These are phyloP conservation scores for Gymnopilus junonius DNA, from an alignment of 768 basidiomycete species.

Conservation along the genomic window DNA sequence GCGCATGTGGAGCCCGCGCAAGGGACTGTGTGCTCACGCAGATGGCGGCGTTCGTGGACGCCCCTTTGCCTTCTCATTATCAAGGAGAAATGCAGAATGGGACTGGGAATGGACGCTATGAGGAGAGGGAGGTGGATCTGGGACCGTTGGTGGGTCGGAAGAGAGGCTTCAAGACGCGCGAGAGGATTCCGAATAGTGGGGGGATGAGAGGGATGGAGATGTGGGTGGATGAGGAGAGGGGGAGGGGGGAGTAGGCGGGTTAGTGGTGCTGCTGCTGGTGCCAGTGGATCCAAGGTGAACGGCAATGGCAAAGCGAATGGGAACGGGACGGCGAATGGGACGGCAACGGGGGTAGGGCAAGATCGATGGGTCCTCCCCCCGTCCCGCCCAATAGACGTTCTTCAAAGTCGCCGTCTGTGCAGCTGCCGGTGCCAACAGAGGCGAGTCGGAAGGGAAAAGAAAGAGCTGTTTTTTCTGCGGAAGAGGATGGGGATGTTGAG, in stretches of 20 bases:
- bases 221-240: constrained; percentile 19
- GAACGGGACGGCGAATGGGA: background rate
- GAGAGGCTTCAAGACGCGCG: constrained; percentile 66
- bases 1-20: constrained; percentile 69
- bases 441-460: constrained; percentile 23
- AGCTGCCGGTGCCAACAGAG: background rate
- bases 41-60: constrained; percentile 66
- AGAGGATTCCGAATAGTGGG: constrained; percentile 57
- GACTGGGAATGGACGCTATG: no score
- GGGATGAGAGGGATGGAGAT: constrained; percentile 51
- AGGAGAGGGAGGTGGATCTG: constrained; percentile 41
- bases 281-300: no score
- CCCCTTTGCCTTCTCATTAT: background rate
- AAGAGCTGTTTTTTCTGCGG: constrained; percentile 11
- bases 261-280: background rate
- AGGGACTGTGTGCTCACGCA: constrained; percentile 64
- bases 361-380: background rate
- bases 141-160: constrained; percentile 66
- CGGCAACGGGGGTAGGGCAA: no score
- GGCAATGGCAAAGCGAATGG: background rate
- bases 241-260: background rate
- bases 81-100: no score
- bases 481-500: constrained; percentile 14
- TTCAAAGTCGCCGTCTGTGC: background rate
- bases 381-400: background rate